Evolutionary conservation across 495 filamentous ascomycete genomes (phyloP).

Genomic region (Podospora pseudocomata): DNA sequence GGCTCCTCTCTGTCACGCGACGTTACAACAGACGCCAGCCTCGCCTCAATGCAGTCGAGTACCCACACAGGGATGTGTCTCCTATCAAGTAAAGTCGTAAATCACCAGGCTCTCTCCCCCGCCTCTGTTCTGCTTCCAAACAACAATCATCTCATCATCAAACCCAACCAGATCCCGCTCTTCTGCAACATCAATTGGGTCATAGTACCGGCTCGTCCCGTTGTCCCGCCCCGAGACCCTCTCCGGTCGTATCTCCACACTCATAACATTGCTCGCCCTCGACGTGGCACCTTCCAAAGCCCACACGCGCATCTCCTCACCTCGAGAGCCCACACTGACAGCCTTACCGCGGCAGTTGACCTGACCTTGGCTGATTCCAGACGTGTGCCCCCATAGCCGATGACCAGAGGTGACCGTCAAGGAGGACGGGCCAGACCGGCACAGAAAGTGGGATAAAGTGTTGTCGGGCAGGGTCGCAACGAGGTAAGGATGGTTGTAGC

Average conservation of each 20-base stretch:
- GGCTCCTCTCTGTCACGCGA: not conserved
- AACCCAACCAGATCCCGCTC: conserved; percentile 73
- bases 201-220: conserved; percentile 15
- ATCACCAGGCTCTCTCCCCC: conserved; percentile 22
- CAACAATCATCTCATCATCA: conserved; percentile 88
- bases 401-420: conserved; percentile 72
- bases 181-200: conserved; percentile 18
- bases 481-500: conserved; percentile 89
- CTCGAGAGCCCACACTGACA: conserved; percentile 76
- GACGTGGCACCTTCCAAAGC: conserved; percentile 74
- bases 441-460: conserved; percentile 81
- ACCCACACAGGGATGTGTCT: not conserved
- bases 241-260: conserved; percentile 46
- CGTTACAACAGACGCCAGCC: not conserved
- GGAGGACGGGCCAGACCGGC: conserved; percentile 63
- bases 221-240: conserved; percentile 23
- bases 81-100: not conserved
- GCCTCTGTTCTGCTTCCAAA: conserved; percentile 65
- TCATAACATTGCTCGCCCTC: conserved; percentile 26
- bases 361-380: conserved; percentile 79
- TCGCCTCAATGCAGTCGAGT: not conserved
- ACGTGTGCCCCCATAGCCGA: conserved; percentile 90
- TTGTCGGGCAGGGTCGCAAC: conserved; percentile 87
- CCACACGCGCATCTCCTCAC: conserved; percentile 90
- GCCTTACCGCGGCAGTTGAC: conserved; percentile 86